Evolutionary conservation across 148 eudicot genomes (phyloP).

Genomic region (Camellia japonica): DNA sequence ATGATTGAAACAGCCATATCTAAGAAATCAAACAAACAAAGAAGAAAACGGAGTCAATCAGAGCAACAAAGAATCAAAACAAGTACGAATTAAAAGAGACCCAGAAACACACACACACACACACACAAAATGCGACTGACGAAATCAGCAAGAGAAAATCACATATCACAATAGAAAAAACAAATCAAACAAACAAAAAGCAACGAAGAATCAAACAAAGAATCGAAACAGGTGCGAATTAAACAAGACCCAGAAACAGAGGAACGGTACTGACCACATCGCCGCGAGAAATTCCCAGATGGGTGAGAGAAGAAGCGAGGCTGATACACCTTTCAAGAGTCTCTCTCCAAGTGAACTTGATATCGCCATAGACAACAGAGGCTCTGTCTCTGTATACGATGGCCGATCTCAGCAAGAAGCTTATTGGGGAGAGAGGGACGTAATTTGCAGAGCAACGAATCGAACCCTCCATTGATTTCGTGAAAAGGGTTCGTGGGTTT

Average conservation of each 20-base stretch:
- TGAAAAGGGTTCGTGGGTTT: background rate
- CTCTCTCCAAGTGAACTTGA: slow-evolving; percentile 39
- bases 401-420: slow-evolving; percentile 45
- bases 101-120: too few species aligned
- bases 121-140: too few species aligned
- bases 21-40: background rate
- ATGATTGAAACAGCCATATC: too few species aligned
- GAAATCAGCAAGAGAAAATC: too few species aligned
- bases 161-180: too few species aligned
- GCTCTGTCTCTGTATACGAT: slow-evolving; percentile 32
- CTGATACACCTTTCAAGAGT: slow-evolving; percentile 37
- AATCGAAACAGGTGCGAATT: background rate
- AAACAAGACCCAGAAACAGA: background rate
- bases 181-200: background rate
- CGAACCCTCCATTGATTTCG: slow-evolving; percentile 32
- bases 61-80: too few species aligned
- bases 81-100: too few species aligned
- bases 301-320: slow-evolving; percentile 42
- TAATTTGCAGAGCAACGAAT: slow-evolving; percentile 38
- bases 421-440: slow-evolving; percentile 39
- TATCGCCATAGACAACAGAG: slow-evolving; percentile 32
- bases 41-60: background rate
- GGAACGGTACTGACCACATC: slow-evolving; percentile 35
- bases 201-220: background rate
- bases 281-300: slow-evolving; percentile 28